Base-by-base conservation (phyloP, 108 stramenopile genomes). In the Nitzschia palea region DNA sequence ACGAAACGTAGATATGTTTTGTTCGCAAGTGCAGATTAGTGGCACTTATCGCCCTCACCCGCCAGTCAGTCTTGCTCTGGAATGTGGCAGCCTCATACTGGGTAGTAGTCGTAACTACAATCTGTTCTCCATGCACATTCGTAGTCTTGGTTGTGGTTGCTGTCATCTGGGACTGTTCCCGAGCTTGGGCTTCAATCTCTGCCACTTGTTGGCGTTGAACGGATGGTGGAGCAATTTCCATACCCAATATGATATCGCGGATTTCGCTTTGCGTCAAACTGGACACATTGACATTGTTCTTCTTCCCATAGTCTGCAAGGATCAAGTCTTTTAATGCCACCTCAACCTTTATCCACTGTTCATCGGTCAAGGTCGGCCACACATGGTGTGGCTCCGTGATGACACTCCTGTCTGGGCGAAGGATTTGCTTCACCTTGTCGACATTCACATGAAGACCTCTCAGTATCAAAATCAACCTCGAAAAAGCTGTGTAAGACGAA, bases 321-420 rank as follows among this genome's bases (percentile, higher is more conserved):
- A 99, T 99, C 15, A 99, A 78, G 69, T 99, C 99, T 81, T 99
- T 99, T 33, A 99, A 67, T 1, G 96, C 91, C 56, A 99, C 96
- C 78, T 99, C 99, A 15, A 99, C 86, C 78, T 98, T 97, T 77
- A 97, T 96, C 99, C 99, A 99, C 77, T 98, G 96, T 66, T 97
- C 97, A 80, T 99, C 99, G 47, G 95, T 95, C 26, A 99, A 87
- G 28, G 85, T 86, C 23, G 99, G 99, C 99, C 99, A 99, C 25
- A 99, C 85, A 70, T 99, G 97, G 77, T 98, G 97, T 9, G 97
- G 91, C 70, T 99, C 95, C 10, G 99, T 99, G n/a, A 98, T 82
- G 26, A 97, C 96, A 54, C 93, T 97, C 47, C 89, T 95, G 68
- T 99, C 99, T 18, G 99, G 99, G 20, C 97, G 95, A 20, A 99